These are phyloP conservation scores for Globisporangium mamillatum DNA, from an alignment of 352 stramenopile species.

Conservation along the genomic window DNA sequence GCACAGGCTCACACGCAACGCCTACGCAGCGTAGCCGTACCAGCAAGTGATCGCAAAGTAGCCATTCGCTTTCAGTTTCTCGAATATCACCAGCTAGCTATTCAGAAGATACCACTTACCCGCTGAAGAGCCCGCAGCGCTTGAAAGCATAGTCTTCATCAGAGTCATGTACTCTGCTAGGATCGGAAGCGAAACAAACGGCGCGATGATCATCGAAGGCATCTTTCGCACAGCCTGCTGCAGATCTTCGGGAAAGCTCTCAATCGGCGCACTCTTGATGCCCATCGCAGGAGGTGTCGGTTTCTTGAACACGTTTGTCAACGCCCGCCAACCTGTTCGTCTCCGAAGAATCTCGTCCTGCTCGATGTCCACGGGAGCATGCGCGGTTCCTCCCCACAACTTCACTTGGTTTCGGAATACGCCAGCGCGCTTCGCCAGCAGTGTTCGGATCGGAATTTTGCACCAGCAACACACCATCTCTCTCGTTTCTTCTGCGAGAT, in stretches of 20 bases:
- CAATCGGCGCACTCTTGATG: slow-evolving; percentile 66
- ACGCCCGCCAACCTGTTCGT: slow-evolving; percentile 65
- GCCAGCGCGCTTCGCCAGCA: slow-evolving; percentile 46
- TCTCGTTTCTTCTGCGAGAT: slow-evolving; percentile 20
- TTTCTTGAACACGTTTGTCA: slow-evolving; percentile 64
- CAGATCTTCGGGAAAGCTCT: slow-evolving; percentile 44
- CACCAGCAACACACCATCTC: slow-evolving; percentile 83
- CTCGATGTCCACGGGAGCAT: slow-evolving; percentile 65
- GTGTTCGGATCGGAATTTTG: slow-evolving; percentile 59
- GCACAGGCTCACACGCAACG: slow-evolving; percentile 55
- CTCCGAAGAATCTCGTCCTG: slow-evolving; percentile 68
- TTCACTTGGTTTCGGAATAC: slow-evolving; percentile 53
- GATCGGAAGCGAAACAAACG: slow-evolving; percentile 62
- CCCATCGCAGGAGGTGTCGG: slow-evolving; percentile 48
- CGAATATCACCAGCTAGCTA: neutral
- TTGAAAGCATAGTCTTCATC: slow-evolving; percentile 55
- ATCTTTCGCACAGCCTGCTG: slow-evolving; percentile 51
- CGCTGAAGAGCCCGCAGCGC: slow-evolving; percentile 33
- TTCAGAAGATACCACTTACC: slow-evolving; percentile 19
- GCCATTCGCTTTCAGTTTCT: neutral
- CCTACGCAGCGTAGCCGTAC: slow-evolving; percentile 22
- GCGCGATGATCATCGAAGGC: slow-evolving; percentile 63
- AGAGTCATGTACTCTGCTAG: slow-evolving; percentile 70
- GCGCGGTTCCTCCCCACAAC: slow-evolving; percentile 62
- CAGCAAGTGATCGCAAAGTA: neutral